phyloP scores from a whole-genome alignment of 768 basidiomycete species.

The Holtermannia corniformis region DNA sequence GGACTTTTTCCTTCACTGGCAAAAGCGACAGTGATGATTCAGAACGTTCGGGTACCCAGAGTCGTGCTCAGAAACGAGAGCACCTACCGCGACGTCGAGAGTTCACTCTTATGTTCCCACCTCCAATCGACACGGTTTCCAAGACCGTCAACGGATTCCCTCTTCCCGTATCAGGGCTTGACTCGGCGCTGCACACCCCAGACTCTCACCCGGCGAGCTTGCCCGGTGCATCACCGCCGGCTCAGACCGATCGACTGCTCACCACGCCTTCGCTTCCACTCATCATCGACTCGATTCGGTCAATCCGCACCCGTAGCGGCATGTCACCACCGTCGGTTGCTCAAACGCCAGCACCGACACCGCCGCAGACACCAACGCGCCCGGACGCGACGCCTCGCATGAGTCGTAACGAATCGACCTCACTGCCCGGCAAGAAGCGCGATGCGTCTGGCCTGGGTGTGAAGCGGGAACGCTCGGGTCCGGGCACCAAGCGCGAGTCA shows the following conservation, averaged over 20 bases:
- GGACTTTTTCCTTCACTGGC: slow-evolving; percentile 12
- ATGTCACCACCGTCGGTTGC: slow-evolving; percentile 5
- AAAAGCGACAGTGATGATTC: slow-evolving; percentile 6
- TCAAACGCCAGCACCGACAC: slow-evolving; percentile 4
- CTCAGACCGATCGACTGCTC: slow-evolving; percentile 21
- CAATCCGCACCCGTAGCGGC: slow-evolving; percentile 17
- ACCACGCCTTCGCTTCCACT: slow-evolving; percentile 26
- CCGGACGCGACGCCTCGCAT: slow-evolving; percentile 2
- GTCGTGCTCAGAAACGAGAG: slow-evolving; percentile 9
- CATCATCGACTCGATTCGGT: slow-evolving; percentile 23
- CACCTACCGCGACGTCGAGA: slow-evolving; percentile 23
- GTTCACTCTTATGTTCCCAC: slow-evolving; percentile 33
- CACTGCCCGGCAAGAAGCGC: neutral
- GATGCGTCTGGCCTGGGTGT: slow-evolving; percentile 16
- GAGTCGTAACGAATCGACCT: neutral
- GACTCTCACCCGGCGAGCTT: neutral
- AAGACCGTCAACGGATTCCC: slow-evolving; percentile 1
- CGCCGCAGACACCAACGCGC: slow-evolving; percentile 3
- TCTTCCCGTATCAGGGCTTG: neutral
- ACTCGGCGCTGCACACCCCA: slow-evolving; percentile 2
- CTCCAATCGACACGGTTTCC: slow-evolving; percentile 5
- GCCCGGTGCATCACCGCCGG: neutral
- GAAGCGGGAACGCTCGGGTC: slow-evolving; percentile 1
- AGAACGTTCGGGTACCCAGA: slow-evolving; percentile 10
- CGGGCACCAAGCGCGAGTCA: slow-evolving; percentile 4